phyloP scores from a whole-genome alignment of 176 grass and related monocot species.

The Musa acuminata region DNA sequence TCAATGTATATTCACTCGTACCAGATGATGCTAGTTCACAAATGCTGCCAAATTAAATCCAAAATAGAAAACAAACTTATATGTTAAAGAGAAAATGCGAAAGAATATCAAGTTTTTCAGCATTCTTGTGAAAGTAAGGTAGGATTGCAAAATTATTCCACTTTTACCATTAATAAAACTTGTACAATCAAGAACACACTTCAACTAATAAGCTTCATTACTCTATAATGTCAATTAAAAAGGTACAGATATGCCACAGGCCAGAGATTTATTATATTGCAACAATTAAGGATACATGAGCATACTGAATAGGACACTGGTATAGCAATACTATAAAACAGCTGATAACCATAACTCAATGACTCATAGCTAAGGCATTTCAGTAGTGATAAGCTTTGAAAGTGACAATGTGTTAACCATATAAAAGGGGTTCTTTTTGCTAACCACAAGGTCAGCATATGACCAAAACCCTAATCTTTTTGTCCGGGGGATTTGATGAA shows the following conservation, averaged over 20 bases:
- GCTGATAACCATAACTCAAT: neutral
- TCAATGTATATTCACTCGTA: slow-evolving; percentile 56
- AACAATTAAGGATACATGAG: neutral
- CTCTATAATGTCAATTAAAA: too few relatives aligned
- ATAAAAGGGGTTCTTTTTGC: neutral
- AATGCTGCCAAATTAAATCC: slow-evolving; percentile 33
- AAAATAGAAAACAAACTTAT: slow-evolving; percentile 1
- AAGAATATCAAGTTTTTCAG: neutral
- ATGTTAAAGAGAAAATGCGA: neutral
- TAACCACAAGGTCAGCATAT: neutral
- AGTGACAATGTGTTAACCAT: neutral
- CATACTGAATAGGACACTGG: neutral
- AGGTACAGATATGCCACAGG: too few relatives aligned
- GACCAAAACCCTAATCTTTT: too few relatives aligned
- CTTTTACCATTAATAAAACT: too few relatives aligned
- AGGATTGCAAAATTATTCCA: too few relatives aligned
- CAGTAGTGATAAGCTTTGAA: too few relatives aligned
- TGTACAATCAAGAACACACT: too few relatives aligned
- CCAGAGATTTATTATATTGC: neutral
- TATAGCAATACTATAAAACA: neutral
- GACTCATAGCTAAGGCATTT: too few relatives aligned
- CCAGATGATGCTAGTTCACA: slow-evolving; percentile 62
- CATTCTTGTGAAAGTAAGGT: too few relatives aligned
- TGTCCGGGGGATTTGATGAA: too few relatives aligned
- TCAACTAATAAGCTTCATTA: too few relatives aligned